Evolutionary conservation across 2,329 filamentous ascomycete species (phyloP).

Genomic region (Fusarium sp.): DNA sequence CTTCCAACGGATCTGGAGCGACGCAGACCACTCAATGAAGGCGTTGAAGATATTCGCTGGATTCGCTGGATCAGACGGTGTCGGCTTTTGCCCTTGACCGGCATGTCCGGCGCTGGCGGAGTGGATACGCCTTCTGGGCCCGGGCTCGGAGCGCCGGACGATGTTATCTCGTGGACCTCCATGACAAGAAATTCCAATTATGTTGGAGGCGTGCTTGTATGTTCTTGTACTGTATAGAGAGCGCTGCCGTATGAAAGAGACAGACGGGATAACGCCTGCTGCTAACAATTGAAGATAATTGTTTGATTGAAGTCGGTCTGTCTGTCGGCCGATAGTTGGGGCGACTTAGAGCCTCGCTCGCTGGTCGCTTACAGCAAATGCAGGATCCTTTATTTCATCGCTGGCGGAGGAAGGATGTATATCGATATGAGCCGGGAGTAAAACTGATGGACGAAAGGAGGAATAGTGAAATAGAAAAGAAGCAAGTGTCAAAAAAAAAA

Average conservation of each 20-base stretch:
- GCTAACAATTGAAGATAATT: slow-evolving; percentile 5
- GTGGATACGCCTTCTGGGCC: slow-evolving; percentile 39
- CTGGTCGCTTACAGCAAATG: slow-evolving; percentile 24
- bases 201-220: not conserved
- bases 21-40: slow-evolving; percentile 72
- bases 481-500: slow-evolving; percentile 15
- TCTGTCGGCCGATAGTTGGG: slow-evolving; percentile 26
- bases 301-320: slow-evolving; percentile 9
- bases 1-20: slow-evolving; percentile 74
- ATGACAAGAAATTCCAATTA: slow-evolving; percentile 21
- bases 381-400: slow-evolving; percentile 40
- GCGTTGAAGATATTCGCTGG: slow-evolving; percentile 84
- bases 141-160: slow-evolving; percentile 42
- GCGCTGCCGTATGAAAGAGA: not conserved
- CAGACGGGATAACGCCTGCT: not conserved
- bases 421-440: not conserved
- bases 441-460: not conserved
- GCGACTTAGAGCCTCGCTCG: slow-evolving; percentile 23
- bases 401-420: slow-evolving; percentile 14
- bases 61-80: slow-evolving; percentile 77
- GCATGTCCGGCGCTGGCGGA: slow-evolving; percentile 41
- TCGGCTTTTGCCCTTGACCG: slow-evolving; percentile 70
- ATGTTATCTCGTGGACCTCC: slow-evolving; percentile 39
- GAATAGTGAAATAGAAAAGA: slow-evolving; percentile 8
- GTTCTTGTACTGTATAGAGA: not conserved